Evolutionary conservation across 2,329 filamentous ascomycete species (phyloP).

Genomic region (Grosmannia serpens): DNA sequence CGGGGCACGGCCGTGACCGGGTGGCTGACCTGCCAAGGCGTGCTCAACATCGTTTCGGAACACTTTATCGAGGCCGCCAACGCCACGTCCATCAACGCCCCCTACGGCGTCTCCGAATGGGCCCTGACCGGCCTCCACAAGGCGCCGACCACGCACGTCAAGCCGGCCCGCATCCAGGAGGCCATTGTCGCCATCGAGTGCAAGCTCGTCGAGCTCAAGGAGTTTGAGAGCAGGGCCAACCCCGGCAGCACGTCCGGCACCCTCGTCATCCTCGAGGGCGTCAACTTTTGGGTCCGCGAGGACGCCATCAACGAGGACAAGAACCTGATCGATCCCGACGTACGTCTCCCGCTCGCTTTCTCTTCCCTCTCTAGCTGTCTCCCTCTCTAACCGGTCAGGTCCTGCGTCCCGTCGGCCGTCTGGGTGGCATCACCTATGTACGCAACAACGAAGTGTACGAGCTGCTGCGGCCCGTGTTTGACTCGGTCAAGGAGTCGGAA

Average conservation of each 20-base stretch:
- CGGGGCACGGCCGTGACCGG: too few species aligned
- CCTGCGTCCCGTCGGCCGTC: conserved; percentile 60
- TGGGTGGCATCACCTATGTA: conserved; percentile 81
- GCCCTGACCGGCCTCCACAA: conserved; percentile 61
- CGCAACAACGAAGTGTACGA: conserved; percentile 60
- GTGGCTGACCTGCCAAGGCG: conserved; percentile 30
- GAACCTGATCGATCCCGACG: conserved; percentile 60
- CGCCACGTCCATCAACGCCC: conserved; percentile 64
- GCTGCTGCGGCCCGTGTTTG: conserved; percentile 50
- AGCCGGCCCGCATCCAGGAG: conserved; percentile 64
- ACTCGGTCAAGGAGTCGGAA: conserved; percentile 29
- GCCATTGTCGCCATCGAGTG: conserved; percentile 75
- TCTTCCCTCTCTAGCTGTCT: background rate
- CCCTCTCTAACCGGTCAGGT: conserved; percentile 30
- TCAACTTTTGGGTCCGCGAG: conserved; percentile 78
- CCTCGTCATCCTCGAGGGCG: conserved; percentile 69
- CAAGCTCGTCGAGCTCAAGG: conserved; percentile 59
- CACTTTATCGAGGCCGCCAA: conserved; percentile 83
- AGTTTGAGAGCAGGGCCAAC: conserved; percentile 62
- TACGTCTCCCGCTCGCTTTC: conserved; percentile 27
- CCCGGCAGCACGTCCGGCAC: conserved; percentile 67
- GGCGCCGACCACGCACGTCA: conserved; percentile 43
- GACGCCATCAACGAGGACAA: conserved; percentile 74
- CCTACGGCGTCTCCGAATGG: conserved; percentile 71
- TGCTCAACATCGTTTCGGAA: conserved; percentile 81